Evolutionary conservation across 2,329 filamentous ascomycete species (phyloP), one percentile per base, ranked within the genome.

Genomic region (Claviceps fusiformis): DNA sequence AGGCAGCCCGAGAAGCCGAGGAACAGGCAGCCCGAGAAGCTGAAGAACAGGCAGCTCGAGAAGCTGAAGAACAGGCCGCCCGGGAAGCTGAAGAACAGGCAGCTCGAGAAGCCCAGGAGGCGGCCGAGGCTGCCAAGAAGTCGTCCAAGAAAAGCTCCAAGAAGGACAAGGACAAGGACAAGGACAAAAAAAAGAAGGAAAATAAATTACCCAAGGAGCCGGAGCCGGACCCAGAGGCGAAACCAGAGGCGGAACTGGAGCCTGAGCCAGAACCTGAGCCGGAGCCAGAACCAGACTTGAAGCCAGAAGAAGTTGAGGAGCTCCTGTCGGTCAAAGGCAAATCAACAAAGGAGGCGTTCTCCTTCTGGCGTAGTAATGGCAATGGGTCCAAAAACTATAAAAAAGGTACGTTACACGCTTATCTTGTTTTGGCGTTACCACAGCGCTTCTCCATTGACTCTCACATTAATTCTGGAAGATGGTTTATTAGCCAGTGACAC

Each of bases 321-420:
- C 65, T 76, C 19, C 63, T 75, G 39, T 63, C 67, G 7, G 61
- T 62, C 7, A 62, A 63, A 46, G 63, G 66, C 50, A 65, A 66
- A 54, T 61, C 61, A 48, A 67, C 70, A 55, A 63, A 62, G 46
- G 71, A 75, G 56, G 65, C 75, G 0, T 83, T 82, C 65, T 74
- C 74, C 61, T 81, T 82, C 69, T 83, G 79, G 80, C 76, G 79
- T 5, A 53, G 79, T 6, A 53, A 68, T 57, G 70, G 73, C 44
- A 56, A 61, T 50, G 59, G 61, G 24, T 64, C 70, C 56, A 79
- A 75, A 63, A 78, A 75, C 59, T 57, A 64, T 15, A 63, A 60
- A 62, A 74, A 74, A 68, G 71, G 70, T 71, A 62, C 61, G 63
- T 66, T 29, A 56, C 31, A 37, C 33, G 17, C 24, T 19, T 17